These are phyloP conservation scores for Hyaloscypha bicolor DNA, from an alignment of 495 filamentous ascomycete genomes.

Conservation along the genomic window DNA sequence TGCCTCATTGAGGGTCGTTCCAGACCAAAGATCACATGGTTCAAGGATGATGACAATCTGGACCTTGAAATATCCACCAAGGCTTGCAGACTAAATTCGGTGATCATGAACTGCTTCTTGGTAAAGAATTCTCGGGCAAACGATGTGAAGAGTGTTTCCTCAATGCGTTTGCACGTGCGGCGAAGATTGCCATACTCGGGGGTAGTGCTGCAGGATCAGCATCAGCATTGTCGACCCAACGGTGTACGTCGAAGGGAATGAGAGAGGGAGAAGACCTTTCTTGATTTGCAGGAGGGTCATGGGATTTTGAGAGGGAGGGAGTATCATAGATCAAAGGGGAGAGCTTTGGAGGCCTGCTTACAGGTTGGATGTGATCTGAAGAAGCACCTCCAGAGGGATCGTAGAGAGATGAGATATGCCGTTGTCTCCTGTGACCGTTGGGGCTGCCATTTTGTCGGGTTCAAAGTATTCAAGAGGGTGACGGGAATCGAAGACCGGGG, in stretches of 20 bases:
- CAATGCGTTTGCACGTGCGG: slow-evolving; percentile 47
- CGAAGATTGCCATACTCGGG: slow-evolving; percentile 49
- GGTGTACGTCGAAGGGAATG: no score
- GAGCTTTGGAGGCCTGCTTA: background rate
- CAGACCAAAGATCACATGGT: slow-evolving; percentile 50
- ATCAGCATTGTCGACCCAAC: background rate
- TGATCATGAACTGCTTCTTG: slow-evolving; percentile 58
- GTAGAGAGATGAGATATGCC: slow-evolving; percentile 2
- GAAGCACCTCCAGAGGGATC: slow-evolving; percentile 34
- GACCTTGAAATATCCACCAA: slow-evolving; percentile 56
- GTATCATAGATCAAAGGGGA: no score
- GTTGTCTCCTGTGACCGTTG: background rate
- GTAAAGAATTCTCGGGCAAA: slow-evolving; percentile 58
- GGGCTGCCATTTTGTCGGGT: background rate
- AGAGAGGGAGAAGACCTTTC: no score
- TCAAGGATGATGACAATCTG: slow-evolving; percentile 42
- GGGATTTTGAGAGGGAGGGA: no score
- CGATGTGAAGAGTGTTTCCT: slow-evolving; percentile 42
- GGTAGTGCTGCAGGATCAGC: slow-evolving; percentile 30
- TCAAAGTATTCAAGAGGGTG: background rate
- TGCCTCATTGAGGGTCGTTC: slow-evolving; percentile 32
- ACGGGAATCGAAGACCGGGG: no score
- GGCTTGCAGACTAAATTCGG: slow-evolving; percentile 46
- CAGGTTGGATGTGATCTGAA: slow-evolving; percentile 41
- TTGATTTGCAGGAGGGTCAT: no score